phyloP scores from a whole-genome alignment of 108 stramenopile species.

The Pelagomonas calceolata region DNA sequence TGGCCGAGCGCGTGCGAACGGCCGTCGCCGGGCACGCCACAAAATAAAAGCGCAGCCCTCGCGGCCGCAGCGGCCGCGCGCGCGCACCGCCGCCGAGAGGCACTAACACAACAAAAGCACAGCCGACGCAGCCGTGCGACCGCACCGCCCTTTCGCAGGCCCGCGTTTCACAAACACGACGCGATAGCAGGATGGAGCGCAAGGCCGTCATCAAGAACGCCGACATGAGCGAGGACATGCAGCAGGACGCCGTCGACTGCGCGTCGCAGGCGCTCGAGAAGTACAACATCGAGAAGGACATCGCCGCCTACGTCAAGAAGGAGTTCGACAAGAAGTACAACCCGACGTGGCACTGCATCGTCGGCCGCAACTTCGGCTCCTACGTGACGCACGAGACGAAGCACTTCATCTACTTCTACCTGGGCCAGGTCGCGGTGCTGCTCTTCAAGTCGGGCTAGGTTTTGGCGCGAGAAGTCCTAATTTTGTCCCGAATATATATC shows the following conservation, averaged over 20 bases:
- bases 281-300: constrained; percentile 99
- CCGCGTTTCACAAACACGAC: no score
- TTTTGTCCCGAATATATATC: not conserved
- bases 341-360: constrained; percentile 91
- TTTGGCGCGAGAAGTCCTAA: not conserved
- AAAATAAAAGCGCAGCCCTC: no score
- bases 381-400: constrained; percentile 96
- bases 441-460: constrained; percentile 92
- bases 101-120: no score
- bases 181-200: constrained; percentile 51
- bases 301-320: constrained; percentile 98
- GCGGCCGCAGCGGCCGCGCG: no score
- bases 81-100: no score
- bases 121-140: no score
- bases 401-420: constrained; percentile 99
- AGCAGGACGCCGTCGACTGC: constrained; percentile 98
- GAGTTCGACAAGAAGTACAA: constrained; percentile 99
- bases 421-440: constrained; percentile 95
- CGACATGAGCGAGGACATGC: constrained; percentile 99
- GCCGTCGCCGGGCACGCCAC: no score
- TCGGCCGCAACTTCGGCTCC: constrained; percentile 81
- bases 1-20: no score
- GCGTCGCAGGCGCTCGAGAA: constrained; percentile 97
- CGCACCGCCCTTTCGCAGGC: no score
- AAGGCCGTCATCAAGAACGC: constrained; percentile 99